phyloP scores from a whole-genome alignment of 768 basidiomycete genomes.

The Mycena metata region DNA sequence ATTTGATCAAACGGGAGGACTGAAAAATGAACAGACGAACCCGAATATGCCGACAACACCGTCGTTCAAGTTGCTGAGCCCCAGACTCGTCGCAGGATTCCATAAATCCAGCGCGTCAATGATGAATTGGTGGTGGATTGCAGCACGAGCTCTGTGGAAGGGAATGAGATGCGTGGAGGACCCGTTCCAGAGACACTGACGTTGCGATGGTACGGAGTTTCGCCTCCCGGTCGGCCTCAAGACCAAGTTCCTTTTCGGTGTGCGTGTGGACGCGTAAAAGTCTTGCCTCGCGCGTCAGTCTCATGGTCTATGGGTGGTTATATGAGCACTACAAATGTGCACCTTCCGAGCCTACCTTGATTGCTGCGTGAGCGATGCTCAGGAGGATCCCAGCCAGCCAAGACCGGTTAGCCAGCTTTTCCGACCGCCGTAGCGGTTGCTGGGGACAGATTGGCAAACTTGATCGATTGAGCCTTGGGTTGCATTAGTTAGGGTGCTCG shows the following conservation, averaged over 20 bases:
- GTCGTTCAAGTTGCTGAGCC: conserved; percentile 83
- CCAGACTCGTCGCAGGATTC: conserved; percentile 89
- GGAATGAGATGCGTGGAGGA: conserved; percentile 6
- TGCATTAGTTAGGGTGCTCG: background rate
- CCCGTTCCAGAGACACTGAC: conserved; percentile 53
- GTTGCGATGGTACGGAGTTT: conserved; percentile 68
- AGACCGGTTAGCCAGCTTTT: conserved; percentile 81
- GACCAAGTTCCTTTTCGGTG: conserved; percentile 78
- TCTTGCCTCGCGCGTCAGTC: conserved; percentile 73
- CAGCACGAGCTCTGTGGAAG: conserved; percentile 67
- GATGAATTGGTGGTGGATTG: conserved; percentile 82
- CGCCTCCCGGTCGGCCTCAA: conserved; percentile 74
- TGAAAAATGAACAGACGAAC: conserved; percentile 54
- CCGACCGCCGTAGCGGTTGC: conserved; percentile 71
- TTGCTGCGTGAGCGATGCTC: conserved; percentile 76
- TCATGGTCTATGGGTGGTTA: conserved; percentile 60
- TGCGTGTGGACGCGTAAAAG: conserved; percentile 59
- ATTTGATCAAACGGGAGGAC: conserved; percentile 22
- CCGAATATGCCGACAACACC: conserved; percentile 89
- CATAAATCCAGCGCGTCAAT: conserved; percentile 90
- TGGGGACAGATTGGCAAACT: conserved; percentile 72
- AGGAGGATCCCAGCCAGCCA: conserved; percentile 92
- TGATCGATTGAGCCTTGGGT: conserved; percentile 73
- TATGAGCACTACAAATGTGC: background rate
- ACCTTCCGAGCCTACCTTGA: conserved; percentile 66